Evolutionary conservation across 2,329 filamentous ascomycete genomes (phyloP), one percentile per base, ranked within the genome.

Genomic region (Setomelanomma holmii): DNA sequence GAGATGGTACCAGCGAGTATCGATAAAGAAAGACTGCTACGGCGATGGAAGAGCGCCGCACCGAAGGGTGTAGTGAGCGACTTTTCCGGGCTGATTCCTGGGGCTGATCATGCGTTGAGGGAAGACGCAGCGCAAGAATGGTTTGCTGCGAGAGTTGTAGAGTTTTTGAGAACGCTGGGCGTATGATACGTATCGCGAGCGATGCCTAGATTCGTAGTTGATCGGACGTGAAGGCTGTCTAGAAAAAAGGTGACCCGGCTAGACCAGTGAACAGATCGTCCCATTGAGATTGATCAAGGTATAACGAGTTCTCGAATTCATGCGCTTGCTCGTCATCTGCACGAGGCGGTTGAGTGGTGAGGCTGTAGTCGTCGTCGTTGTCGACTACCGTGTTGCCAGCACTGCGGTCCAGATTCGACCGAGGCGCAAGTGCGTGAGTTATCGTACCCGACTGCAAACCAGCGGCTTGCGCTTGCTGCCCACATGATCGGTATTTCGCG

Each of bases 1-100:
- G 58, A 65, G 39, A 54, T 62, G 51, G 51, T 65, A 10, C 58
- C 56, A 5, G 6, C 40, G 7, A 30, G 5, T 1, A 52, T 64
- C 14, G 36, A 62, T 33, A 62, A 60, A 12, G 16, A 24, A 8
- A 40, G 21, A 3, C 16, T 61, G 23, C 45, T 63, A 7, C 7
- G 23, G 20, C 34, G 34, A 16, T 61, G 43, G 46, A 45, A 45
- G 6, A 11, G 21, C n/a, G 46, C 30, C 4, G 46, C 30, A 16
- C 34, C 33, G 17, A 10, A n/a, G 1, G 50, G 50, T 22, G n/a
- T 30, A 16, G 46, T 49, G 30, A 51, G 50, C 40, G 41, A 27
- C 3, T 22, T 53, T 10, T 50, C 49, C 21, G 43, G 34, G 10
- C 12, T 56, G 14, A 46, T 50, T 42, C 42, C 41, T 10, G 44